phyloP scores from a whole-genome alignment of 164 flowering plant genomes.

The Tetracentron sinense region DNA sequence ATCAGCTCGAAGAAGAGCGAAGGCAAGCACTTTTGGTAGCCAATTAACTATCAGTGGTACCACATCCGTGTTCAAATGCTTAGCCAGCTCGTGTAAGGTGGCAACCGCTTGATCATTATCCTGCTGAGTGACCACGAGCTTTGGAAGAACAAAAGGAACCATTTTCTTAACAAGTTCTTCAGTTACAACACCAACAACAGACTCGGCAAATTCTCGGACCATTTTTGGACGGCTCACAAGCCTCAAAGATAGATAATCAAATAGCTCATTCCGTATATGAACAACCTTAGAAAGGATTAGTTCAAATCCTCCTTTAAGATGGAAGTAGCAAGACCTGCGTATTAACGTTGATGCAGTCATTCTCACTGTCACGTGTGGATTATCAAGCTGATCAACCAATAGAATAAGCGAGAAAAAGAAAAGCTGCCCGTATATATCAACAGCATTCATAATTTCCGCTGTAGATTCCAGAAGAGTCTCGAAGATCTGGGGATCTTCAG shows the following conservation, averaged over 20 bases:
- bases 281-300: conserved; percentile 50
- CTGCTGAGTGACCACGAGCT: conserved; percentile 70
- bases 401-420: conserved; percentile 69
- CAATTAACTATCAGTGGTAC: conserved; percentile 70
- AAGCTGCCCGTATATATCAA: conserved; percentile 53
- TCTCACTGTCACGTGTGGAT: conserved; percentile 61
- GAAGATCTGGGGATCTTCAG: conserved; percentile 59
- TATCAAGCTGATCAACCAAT: conserved; percentile 90
- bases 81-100: conserved; percentile 66
- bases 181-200: conserved; percentile 66
- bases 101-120: conserved; percentile 51
- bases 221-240: conserved; percentile 59
- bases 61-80: conserved; percentile 61
- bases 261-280: conserved; percentile 65
- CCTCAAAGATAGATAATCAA: conserved; percentile 67
- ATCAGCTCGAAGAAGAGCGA: conserved; percentile 73
- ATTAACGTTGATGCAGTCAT: conserved; percentile 68
- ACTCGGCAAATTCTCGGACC: conserved; percentile 85
- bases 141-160: conserved; percentile 95
- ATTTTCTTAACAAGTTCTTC: conserved; percentile 70
- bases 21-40: conserved; percentile 96
- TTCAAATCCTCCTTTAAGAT: conserved; percentile 70
- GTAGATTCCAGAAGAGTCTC: conserved; percentile 77
- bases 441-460: conserved; percentile 71
- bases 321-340: conserved; percentile 58